Evolutionary conservation across 2,329 filamentous ascomycete species (phyloP).

Genomic region (Stagonosporopsis cucurbitacearum): DNA sequence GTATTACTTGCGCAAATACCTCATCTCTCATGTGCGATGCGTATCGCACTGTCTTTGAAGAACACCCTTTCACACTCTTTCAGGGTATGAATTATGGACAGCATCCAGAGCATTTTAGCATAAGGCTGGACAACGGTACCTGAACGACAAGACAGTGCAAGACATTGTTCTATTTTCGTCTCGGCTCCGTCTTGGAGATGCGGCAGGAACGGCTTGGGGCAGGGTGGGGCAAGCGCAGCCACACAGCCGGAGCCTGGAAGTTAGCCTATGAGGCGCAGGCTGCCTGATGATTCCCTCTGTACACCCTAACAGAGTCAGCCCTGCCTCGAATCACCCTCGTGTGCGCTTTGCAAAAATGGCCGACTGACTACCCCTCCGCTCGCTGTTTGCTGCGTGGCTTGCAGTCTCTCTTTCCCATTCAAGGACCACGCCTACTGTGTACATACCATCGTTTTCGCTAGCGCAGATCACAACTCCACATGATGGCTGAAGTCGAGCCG

Average conservation of each 20-base stretch:
- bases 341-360: not conserved
- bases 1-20: constrained; percentile 2
- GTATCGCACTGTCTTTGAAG: too few relatives aligned
- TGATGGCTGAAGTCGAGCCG: constrained; percentile 40
- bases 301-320: constrained; percentile 7
- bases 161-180: constrained; percentile 15
- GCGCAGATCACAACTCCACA: constrained; percentile 18
- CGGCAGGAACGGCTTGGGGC: constrained; percentile 28
- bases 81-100: not conserved
- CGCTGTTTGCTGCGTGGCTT: constrained; percentile 2
- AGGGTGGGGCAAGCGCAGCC: constrained; percentile 23
- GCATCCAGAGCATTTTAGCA: not conserved
- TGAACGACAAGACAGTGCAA: not conserved
- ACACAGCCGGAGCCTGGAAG: constrained; percentile 7
- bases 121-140: constrained; percentile 3
- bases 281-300: constrained; percentile 13
- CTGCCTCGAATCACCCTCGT: constrained; percentile 2
- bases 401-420: constrained; percentile 4
- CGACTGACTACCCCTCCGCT: not conserved
- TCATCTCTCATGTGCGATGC: not conserved
- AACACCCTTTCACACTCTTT: not conserved
- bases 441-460: constrained; percentile 1
- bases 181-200: constrained; percentile 16
- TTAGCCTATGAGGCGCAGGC: constrained; percentile 23
- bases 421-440: constrained; percentile 7